Evolutionary conservation across 1,284 basidiomycete species (phyloP), one percentile per base, ranked within the genome.

Genomic region (Papiliotrema terrestris): DNA sequence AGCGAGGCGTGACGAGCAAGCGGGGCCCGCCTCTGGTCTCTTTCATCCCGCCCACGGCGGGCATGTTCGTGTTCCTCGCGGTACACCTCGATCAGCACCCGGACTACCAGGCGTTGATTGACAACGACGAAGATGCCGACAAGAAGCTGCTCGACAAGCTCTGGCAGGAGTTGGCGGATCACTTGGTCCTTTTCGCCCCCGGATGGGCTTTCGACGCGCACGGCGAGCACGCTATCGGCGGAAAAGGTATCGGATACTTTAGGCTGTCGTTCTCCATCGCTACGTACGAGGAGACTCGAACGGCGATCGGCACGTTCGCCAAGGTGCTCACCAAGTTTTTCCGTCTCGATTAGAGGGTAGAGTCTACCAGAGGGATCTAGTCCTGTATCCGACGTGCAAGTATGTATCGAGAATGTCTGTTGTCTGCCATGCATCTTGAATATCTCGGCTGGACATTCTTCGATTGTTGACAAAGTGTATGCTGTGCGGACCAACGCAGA

Each of bases 1-100:
- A 84, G 74, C 70, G 64, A 37, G 63, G 70, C 8, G 52, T 61
- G 32, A 62, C 60, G 38, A 62, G 66, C 38, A 75, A 75, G 14
- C 54, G 53, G 29, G 63, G 66, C 8, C 58, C 56, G 6, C 61
- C 69, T 11, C 54, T 86, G 56, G 82, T 89, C 64, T 85, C 83
- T 43, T 85, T 89, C 68, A 82, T 87, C 5, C 85, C 87, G 6
- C 87, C 88, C 0, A 82, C 81, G 61, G 72, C 70, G 1, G 75
- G 75, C 44, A 77, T 77, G 75, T 77, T 76, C 63, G 62, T 79
- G 47, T 78, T 87, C 84, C 70, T 89, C 43, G 81, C 81, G 58
- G 69, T 89, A 22, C 82, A 89, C 71, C 79, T 90, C 44, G 79
- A 83, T 45, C 76, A 81, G 51, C 83, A 85, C 68, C 84, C 84